Evolutionary conservation across 257 asterid genomes (phyloP).

Genomic region (Ophiorrhiza pumila): DNA sequence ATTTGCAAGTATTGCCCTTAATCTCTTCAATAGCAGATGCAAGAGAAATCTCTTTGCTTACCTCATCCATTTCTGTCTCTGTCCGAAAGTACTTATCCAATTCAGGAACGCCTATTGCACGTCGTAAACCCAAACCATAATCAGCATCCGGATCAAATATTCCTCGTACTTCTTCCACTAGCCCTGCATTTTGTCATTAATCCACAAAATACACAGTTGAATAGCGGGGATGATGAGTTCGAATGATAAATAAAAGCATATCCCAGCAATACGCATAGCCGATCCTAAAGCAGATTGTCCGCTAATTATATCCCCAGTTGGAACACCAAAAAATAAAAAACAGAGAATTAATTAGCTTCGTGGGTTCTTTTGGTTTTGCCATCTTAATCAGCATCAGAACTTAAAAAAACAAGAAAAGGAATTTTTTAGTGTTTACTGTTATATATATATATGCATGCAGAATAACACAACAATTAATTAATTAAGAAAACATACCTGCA

Average conservation of each 20-base stretch:
- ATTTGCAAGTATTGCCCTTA: conserved; percentile 20
- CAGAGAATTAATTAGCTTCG: too few species aligned
- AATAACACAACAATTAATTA: too few species aligned
- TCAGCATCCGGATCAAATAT: conserved; percentile 10
- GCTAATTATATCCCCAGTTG: too few species aligned
- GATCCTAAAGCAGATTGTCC: too few species aligned
- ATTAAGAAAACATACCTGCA: neutral
- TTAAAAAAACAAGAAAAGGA: neutral
- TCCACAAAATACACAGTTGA: too few species aligned
- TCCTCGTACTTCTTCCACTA: conserved; percentile 25
- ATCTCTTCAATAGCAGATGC: conserved; percentile 19
- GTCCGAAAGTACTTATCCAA: conserved; percentile 17
- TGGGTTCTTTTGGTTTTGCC: too few species aligned
- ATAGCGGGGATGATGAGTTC: too few species aligned
- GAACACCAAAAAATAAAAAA: too few species aligned
- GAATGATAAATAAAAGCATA: too few species aligned
- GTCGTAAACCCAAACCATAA: neutral
- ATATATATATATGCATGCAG: neutral
- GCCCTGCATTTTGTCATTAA: neutral
- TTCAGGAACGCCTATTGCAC: conserved; percentile 21
- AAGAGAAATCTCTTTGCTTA: conserved; percentile 5
- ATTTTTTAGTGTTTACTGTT: too few species aligned
- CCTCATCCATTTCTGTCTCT: conserved; percentile 5
- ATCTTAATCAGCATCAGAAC: neutral
- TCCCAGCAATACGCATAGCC: too few species aligned